Evolutionary conservation across 352 stramenopile genomes (phyloP).

Genomic region (Aphanomyces cochlioides): DNA sequence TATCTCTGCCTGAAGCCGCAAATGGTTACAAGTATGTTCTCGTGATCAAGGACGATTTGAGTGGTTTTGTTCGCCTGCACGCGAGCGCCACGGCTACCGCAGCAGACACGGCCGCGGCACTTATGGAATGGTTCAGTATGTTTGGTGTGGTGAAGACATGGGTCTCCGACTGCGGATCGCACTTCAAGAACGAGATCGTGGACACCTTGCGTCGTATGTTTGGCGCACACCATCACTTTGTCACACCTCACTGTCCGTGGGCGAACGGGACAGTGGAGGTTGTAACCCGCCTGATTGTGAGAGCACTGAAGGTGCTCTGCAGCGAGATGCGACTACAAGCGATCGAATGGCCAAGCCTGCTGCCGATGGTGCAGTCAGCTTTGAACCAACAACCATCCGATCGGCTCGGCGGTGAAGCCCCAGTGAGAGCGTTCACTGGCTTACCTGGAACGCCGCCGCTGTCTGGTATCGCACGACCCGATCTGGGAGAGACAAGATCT

Average conservation of each 20-base stretch:
- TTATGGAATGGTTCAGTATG: no score
- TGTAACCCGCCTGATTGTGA: slow-evolving; percentile 33
- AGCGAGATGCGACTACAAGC: slow-evolving; percentile 35
- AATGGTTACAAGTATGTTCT: no score
- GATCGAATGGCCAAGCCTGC: not conserved
- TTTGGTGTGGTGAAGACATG: no score
- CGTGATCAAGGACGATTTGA: no score
- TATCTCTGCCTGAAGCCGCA: no score
- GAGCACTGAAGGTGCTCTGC: slow-evolving; percentile 26
- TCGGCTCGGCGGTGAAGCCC: slow-evolving; percentile 31
- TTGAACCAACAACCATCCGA: slow-evolving; percentile 33
- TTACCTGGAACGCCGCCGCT: slow-evolving; percentile 27
- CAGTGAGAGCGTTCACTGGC: slow-evolving; percentile 35
- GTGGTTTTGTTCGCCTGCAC: no score
- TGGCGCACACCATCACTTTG: no score
- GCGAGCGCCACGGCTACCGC: no score
- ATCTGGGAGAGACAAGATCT: not conserved
- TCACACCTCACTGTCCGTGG: slow-evolving; percentile 34
- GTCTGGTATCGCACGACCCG: not conserved
- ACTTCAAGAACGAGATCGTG: no score
- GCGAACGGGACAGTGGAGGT: slow-evolving; percentile 42
- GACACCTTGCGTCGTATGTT: no score
- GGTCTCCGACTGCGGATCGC: no score
- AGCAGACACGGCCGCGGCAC: no score
- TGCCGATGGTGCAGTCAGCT: slow-evolving; percentile 10